Evolutionary conservation across 176 grass and related monocot species (phyloP).

Genomic region (Paspalum notatum): DNA sequence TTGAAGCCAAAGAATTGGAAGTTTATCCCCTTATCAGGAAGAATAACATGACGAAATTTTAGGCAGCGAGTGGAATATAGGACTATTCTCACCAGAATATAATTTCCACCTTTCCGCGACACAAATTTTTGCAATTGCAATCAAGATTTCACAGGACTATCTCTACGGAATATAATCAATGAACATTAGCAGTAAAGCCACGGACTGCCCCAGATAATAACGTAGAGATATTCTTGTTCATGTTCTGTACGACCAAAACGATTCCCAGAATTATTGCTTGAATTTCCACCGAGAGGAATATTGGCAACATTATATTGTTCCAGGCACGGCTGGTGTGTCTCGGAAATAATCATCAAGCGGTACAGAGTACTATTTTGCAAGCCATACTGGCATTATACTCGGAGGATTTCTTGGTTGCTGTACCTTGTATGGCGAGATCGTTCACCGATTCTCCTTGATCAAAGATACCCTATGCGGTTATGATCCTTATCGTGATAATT

Average conservation of each 20-base stretch:
- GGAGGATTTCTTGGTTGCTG: not conserved
- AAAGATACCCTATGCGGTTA: slow-evolving; percentile 35
- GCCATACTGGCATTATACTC: not conserved
- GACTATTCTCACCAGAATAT: not conserved
- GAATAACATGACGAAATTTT: slow-evolving; percentile 43
- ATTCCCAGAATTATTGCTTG: slow-evolving; percentile 35
- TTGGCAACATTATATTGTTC: slow-evolving; percentile 33
- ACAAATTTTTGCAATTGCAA: slow-evolving; percentile 15
- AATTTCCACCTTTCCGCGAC: slow-evolving; percentile 14
- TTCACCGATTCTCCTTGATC: slow-evolving; percentile 7
- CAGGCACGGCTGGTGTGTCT: not conserved
- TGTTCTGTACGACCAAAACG: slow-evolving; percentile 28
- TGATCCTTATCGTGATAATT: slow-evolving; percentile 40
- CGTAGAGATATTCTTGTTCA: slow-evolving; percentile 12
- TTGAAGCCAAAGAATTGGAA: not conserved
- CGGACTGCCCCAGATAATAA: slow-evolving; percentile 9
- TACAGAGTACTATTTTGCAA: not conserved
- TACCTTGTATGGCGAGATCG: not conserved
- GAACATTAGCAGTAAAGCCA: not conserved
- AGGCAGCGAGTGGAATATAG: slow-evolving; percentile 34
- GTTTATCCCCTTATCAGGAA: slow-evolving; percentile 21
- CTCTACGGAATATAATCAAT: slow-evolving; percentile 21
- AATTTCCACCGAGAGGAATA: slow-evolving; percentile 35
- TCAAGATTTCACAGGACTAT: slow-evolving; percentile 37
- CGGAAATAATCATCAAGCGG: not conserved